Conservation (phyloP, 352 stramenopile genomes). For the Globisporangium radiosum region DNA sequence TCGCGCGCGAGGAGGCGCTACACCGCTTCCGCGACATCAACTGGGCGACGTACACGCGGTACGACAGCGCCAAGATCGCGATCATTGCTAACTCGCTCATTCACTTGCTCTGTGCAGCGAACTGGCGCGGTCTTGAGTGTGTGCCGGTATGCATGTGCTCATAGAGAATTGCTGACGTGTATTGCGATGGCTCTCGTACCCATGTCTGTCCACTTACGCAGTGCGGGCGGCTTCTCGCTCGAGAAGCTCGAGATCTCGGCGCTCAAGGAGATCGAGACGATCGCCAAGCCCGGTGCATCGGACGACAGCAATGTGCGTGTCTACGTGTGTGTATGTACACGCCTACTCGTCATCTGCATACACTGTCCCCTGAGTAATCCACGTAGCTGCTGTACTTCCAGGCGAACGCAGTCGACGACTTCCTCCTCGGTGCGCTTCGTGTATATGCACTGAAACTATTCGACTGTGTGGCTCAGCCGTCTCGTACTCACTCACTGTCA, state of each 20-base stretch:
- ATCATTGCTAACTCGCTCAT: background rate
- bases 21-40: slow-evolving; percentile 88
- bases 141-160: background rate
- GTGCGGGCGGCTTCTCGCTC: slow-evolving; percentile 70
- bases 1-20: slow-evolving; percentile 76
- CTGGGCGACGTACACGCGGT: slow-evolving; percentile 86
- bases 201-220: slow-evolving; percentile 8
- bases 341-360: background rate
- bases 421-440: slow-evolving; percentile 46
- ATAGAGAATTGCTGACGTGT: no score
- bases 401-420: slow-evolving; percentile 68
- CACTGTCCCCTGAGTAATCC: slow-evolving; percentile 13
- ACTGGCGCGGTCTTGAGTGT: background rate
- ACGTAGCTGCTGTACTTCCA: slow-evolving; percentile 20
- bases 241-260: slow-evolving; percentile 83
- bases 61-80: slow-evolving; percentile 4
- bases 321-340: background rate
- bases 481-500: background rate
- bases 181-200: no score
- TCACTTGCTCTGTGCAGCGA: no score
- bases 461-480: background rate
- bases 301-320: slow-evolving; percentile 54
- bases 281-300: slow-evolving; percentile 46
- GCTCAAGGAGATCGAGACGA: slow-evolving; percentile 76
- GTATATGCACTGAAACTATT: background rate